Evolutionary conservation across 257 asterid genomes (phyloP).

Genomic region (Plantago ovata): DNA sequence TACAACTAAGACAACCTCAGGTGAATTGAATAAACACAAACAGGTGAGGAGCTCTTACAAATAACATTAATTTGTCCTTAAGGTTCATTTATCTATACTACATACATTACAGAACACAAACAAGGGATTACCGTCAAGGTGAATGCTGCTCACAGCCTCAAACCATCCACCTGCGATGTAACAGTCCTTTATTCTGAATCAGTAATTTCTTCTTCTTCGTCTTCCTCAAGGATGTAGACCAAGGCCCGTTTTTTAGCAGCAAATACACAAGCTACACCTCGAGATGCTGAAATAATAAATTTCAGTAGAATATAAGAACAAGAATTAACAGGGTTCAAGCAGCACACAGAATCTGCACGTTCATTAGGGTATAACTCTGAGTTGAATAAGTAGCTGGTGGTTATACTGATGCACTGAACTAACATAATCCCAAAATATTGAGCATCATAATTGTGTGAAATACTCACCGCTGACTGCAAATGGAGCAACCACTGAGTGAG

Average conservation of each 20-base stretch:
- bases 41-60: too few relatives aligned
- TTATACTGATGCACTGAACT: not conserved
- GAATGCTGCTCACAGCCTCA: not conserved
- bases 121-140: not conserved
- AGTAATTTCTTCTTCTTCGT: slow-evolving; percentile 79
- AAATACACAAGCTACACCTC: slow-evolving; percentile 93
- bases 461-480: slow-evolving; percentile 93
- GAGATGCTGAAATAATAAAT: slow-evolving; percentile 57
- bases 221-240: slow-evolving; percentile 94
- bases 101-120: slow-evolving; percentile 10
- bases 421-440: slow-evolving; percentile 4
- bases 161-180: not conserved
- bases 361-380: not conserved
- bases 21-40: too few relatives aligned
- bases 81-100: too few relatives aligned
- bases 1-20: not conserved
- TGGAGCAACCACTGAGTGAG: slow-evolving; percentile 79
- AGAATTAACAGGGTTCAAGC: not conserved
- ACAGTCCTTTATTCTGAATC: slow-evolving; percentile 49
- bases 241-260: slow-evolving; percentile 78
- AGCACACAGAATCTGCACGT: not conserved
- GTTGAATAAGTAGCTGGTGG: slow-evolving; percentile 3
- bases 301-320: slow-evolving; percentile 13
- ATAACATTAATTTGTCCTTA: too few relatives aligned
- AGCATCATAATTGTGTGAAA: slow-evolving; percentile 12